These are phyloP conservation scores for Picochlorum sp. DNA, from an alignment of 139 green algal species.

Conservation along the genomic window DNA sequence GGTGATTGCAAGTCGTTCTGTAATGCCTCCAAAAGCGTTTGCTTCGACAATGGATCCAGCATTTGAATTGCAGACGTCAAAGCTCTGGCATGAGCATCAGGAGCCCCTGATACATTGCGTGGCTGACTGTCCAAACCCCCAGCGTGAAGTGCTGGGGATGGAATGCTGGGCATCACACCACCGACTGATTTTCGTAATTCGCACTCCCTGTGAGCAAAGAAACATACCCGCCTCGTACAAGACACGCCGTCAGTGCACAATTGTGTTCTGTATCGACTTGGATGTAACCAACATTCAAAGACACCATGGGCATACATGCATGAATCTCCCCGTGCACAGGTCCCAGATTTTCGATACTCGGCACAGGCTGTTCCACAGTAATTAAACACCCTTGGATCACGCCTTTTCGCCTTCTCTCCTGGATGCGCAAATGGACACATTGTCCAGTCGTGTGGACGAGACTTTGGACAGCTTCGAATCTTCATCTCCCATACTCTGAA, in stretches of 20 bases:
- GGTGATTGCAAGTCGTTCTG: background rate
- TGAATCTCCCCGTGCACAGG: conserved; percentile 68
- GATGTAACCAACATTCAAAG: conserved; percentile 97
- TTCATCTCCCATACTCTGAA: conserved; percentile 36
- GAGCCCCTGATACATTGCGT: background rate
- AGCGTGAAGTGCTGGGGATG: background rate
- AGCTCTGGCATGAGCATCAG: background rate
- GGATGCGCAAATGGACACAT: conserved; percentile 29
- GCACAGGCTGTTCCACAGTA: conserved; percentile 80
- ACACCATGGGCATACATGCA: conserved; percentile 92
- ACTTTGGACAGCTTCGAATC: conserved; percentile 8
- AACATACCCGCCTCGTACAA: conserved; percentile 90
- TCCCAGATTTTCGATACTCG: conserved; percentile 77
- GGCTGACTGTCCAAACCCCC: background rate
- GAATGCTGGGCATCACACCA: conserved; percentile 28
- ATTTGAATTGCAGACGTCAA: conserved; percentile 6
- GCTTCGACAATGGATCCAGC: conserved; percentile 5
- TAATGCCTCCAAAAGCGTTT: conserved; percentile 1
- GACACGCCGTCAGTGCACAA: conserved; percentile 84
- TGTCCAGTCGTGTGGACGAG: conserved; percentile 61
- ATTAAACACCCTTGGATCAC: conserved; percentile 53
- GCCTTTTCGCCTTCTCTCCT: conserved; percentile 71
- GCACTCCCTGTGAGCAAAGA: conserved; percentile 85
- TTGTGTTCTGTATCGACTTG: conserved; percentile 82
- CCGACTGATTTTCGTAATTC: conserved; percentile 60